phyloP scores from a whole-genome alignment of 2,329 filamentous ascomycete species.

The Pseudopyricularia javanii region DNA sequence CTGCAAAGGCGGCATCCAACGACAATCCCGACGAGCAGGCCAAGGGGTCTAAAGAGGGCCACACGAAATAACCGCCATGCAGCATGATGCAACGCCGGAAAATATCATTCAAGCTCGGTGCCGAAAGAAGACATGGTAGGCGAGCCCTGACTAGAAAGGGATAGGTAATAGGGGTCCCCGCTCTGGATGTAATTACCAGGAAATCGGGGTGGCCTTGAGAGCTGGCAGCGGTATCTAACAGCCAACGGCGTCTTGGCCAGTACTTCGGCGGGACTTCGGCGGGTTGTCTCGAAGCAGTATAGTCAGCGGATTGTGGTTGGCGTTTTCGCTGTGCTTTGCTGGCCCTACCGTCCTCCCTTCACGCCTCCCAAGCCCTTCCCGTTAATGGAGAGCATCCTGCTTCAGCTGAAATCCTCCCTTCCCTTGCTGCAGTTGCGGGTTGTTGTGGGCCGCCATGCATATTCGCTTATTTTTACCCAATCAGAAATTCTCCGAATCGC shows the following conservation, averaged over 20 bases:
- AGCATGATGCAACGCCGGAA: neutral
- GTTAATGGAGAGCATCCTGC: neutral
- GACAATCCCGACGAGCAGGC: neutral
- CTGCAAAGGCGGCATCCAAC: slow-evolving; percentile 9
- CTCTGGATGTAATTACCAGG: neutral
- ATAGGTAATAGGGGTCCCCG: neutral
- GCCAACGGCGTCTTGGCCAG: neutral
- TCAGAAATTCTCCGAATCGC: slow-evolving; percentile 19
- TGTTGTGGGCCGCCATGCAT: neutral
- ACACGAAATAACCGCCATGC: neutral
- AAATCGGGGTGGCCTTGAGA: neutral
- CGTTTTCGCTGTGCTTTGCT: neutral
- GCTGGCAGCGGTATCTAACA: neutral
- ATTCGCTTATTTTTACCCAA: slow-evolving; percentile 22
- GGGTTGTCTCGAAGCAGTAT: neutral
- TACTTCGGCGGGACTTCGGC: neutral
- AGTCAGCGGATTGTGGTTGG: neutral
- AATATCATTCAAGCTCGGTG: neutral
- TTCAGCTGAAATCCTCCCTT: neutral
- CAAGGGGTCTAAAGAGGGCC: neutral
- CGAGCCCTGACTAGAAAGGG: neutral
- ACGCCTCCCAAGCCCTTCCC: neutral
- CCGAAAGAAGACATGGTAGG: neutral
- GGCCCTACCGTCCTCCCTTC: neutral
- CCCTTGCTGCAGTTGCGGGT: neutral